Percentiles rank a stretch among this genome's conserved stretches.
Evolutionary conservation across 345 rosid genomes (phyloP).

Genomic region (Brassica rapa): DNA sequence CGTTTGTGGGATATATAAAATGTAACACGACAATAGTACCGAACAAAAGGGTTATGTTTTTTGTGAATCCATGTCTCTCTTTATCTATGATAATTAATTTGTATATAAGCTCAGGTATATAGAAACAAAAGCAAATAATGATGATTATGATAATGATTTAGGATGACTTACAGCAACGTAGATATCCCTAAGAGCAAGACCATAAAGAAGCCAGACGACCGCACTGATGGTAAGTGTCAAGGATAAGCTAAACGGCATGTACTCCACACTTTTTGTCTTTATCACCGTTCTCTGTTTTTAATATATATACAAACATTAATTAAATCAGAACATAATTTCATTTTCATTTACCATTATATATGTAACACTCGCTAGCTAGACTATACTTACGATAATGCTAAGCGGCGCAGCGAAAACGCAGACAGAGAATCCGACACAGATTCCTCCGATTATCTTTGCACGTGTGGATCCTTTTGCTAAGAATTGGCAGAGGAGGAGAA

Average conservation of each 20-base stretch:
- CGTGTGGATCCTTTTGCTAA: constrained; percentile 47
- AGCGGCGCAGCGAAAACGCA: constrained; percentile 68
- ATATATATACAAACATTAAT: background rate
- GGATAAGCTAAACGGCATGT: constrained; percentile 65
- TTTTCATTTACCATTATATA: background rate
- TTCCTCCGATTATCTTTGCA: constrained; percentile 56
- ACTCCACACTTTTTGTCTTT: constrained; percentile 64
- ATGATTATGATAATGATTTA: constrained; percentile 10
- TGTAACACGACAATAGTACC: constrained; percentile 37
- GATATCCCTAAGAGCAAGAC: constrained; percentile 50
- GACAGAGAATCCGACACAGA: constrained; percentile 51
- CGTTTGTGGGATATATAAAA: constrained; percentile 17
- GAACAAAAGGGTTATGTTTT: constrained; percentile 35
- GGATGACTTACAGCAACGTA: constrained; percentile 50
- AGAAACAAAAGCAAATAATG: constrained; percentile 39
- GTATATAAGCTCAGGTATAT: constrained; percentile 22
- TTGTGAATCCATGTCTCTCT: constrained; percentile 21
- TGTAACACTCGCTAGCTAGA: background rate
- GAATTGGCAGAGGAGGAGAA: constrained; percentile 51
- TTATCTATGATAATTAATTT: constrained; percentile 22
- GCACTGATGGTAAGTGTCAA: constrained; percentile 58
- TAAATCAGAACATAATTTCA: background rate
- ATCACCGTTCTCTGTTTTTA: constrained; percentile 49
- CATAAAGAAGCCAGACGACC: constrained; percentile 58
- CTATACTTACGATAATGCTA: constrained; percentile 53